Base-by-base conservation (phyloP, 2,329 filamentous ascomycete genomes). In the Cercospora citrullina region DNA sequence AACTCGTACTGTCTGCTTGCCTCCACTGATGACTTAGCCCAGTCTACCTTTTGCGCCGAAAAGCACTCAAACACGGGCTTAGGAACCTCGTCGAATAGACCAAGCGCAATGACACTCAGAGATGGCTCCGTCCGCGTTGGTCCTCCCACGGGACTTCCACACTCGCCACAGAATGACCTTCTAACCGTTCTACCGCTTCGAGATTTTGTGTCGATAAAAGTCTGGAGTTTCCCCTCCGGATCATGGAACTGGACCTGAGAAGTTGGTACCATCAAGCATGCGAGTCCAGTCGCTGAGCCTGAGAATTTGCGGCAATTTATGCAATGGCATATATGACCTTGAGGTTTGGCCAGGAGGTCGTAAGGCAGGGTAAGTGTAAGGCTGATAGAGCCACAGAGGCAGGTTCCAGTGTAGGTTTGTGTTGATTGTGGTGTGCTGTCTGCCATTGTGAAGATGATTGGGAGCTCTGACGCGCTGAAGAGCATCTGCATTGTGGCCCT, bases 241-340 rank as follows among this genome's bases (percentile, higher is more conserved):
- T 72, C 71, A 10, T 62, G 63, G 14, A 71, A 31, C 51, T 64
- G 64, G 23, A 70, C 39, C 12, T 61, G 23, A 28, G 39, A 61
- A 16, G 69, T 68, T 4, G 63, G 69, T 31, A 69, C 1, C 31
- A 65, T 60, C 31, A 71, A 45, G 36, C 64, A 60, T n/a, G 59
- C 55, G 3, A 59, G 60, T 0, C 66, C 66, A 0, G 30, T 58
- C 1, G 66, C 60, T 9, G 76, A 76, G 58, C 81, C 80, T 0
- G 81, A 76, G 0, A 78, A 76, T 68, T 83, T 83, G 55, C 80
- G 79, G 72, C 82, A 84, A 65, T 83, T 84, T 21, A 73, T 69
- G 73, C 83, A 84, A 68, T 84, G 81, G 72, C 82, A 84, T 5
- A 83, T 71, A 66, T 81, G 79, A 1, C 81, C 81, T 59, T 80